phyloP scores from a whole-genome alignment of 352 stramenopile genomes.

The Phytopythium montanum region DNA sequence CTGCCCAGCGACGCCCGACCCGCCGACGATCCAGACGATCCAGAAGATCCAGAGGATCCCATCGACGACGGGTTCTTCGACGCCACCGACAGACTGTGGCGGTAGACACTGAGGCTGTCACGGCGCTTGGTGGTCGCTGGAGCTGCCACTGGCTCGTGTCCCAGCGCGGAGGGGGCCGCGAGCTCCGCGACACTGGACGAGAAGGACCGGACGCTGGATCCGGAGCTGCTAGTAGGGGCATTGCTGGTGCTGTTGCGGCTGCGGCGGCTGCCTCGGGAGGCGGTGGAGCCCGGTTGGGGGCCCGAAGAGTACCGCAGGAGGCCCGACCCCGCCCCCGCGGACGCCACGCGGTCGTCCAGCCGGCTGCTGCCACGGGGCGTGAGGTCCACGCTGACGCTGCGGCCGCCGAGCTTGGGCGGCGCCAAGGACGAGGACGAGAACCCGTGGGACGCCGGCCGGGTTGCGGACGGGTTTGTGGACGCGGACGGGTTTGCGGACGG shows the following conservation, averaged over 20 bases:
- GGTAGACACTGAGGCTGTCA: conserved; percentile 11
- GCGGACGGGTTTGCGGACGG: too few relatives aligned
- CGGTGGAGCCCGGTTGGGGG: not conserved
- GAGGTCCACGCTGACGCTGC: conserved; percentile 26
- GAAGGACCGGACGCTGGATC: conserved; percentile 1
- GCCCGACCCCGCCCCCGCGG: not conserved
- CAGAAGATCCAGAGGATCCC: not conserved
- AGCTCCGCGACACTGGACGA: conserved; percentile 5
- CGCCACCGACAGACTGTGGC: conserved; percentile 8
- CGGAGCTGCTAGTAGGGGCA: not conserved
- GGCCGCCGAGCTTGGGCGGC: conserved; percentile 21
- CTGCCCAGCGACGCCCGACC: conserved; percentile 4
- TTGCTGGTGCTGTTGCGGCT: conserved; percentile 8
- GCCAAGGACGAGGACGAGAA: conserved; percentile 24
- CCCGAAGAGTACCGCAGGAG: conserved; percentile 4
- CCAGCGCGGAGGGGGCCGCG: conserved; percentile 3
- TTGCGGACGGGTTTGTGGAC: too few relatives aligned
- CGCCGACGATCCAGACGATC: not conserved
- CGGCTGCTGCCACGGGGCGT: conserved; percentile 21
- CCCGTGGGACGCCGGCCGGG: not conserved
- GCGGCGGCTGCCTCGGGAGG: conserved; percentile 3
- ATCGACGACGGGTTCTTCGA: not conserved
- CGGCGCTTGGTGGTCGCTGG: not conserved
- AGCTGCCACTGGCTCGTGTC: not conserved
- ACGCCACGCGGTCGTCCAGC: not conserved